Evolutionary conservation across 371 early-diverging fungal genomes (phyloP).

Genomic region (Blastocladiella emersonii): DNA sequence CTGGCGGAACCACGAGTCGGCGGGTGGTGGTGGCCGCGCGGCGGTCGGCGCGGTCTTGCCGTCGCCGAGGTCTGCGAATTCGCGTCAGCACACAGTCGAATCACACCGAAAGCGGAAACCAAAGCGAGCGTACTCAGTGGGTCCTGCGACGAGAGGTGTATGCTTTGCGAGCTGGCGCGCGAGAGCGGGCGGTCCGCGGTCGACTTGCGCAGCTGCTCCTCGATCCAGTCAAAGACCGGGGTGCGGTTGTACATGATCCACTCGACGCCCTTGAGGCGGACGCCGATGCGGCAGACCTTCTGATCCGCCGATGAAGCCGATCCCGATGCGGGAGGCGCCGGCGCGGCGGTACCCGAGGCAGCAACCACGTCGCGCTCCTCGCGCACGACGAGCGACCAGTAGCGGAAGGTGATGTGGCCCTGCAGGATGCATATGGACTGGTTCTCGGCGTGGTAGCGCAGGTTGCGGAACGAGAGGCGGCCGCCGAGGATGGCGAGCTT

Average conservation of each 20-base stretch:
- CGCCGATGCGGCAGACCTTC: conserved; percentile 40
- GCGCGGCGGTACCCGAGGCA: too few species aligned
- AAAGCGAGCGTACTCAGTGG: not conserved
- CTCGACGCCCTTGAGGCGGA: conserved; percentile 66
- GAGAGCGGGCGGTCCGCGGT: not conserved
- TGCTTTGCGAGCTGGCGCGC: not conserved
- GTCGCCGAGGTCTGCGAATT: not conserved
- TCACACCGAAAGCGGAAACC: too few species aligned
- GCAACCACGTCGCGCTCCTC: conserved; percentile 24
- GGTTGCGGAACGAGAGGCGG: conserved; percentile 61
- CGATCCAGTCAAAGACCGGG: conserved; percentile 52
- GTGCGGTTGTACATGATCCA: conserved; percentile 70
- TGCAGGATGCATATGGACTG: conserved; percentile 56
- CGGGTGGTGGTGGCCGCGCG: not conserved
- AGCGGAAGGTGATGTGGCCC: conserved; percentile 61
- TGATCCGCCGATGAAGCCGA: not conserved
- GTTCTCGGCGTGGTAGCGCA: conserved; percentile 57
- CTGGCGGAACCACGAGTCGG: conserved; percentile 31
- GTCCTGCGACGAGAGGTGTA: not conserved
- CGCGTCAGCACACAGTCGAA: too few species aligned
- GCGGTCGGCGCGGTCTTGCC: not conserved
- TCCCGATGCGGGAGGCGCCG: too few species aligned
- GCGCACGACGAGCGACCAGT: conserved; percentile 55
- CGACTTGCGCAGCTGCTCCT: conserved; percentile 28
- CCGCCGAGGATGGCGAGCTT: conserved; percentile 62